These are phyloP conservation scores for Botrytis byssoidea DNA, from an alignment of 2,329 filamentous ascomycete species.

Conservation along the genomic window DNA sequence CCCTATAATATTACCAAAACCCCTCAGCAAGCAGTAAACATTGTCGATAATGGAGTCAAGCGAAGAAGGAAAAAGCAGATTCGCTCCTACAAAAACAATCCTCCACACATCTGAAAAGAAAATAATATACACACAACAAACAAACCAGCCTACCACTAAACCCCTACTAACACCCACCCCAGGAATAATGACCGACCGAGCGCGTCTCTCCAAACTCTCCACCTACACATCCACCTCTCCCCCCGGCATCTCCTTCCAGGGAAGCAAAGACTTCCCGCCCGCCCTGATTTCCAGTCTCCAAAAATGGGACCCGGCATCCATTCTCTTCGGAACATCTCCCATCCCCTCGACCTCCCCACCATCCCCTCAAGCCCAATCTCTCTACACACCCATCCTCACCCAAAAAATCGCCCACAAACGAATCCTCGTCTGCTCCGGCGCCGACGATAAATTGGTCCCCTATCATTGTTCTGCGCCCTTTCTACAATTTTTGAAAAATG, in stretches of 20 bases:
- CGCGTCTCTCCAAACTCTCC: constrained; percentile 63
- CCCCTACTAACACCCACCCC: constrained; percentile 19
- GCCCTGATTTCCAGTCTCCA: constrained; percentile 63
- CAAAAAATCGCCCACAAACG: constrained; percentile 58
- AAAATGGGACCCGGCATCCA: constrained; percentile 70
- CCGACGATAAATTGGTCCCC: constrained; percentile 69
- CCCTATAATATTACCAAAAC: not conserved
- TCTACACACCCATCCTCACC: constrained; percentile 49
- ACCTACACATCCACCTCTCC: constrained; percentile 57
- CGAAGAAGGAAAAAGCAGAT: not conserved
- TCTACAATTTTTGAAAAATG: constrained; percentile 58
- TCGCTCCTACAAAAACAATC: not conserved
- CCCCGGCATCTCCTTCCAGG: constrained; percentile 65
- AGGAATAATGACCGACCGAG: constrained; percentile 74
- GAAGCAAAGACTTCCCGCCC: constrained; percentile 73
- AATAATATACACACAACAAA: not conserved
- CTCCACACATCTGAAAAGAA: not conserved
- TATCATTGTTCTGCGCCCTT: constrained; percentile 61
- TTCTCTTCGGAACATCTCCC: constrained; percentile 59
- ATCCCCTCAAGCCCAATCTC: constrained; percentile 46
- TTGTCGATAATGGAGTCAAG: not conserved
- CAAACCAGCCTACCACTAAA: not conserved
- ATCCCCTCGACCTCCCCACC: constrained; percentile 37
- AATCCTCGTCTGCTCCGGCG: constrained; percentile 64
- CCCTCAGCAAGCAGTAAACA: not conserved